Conservation (phyloP, 2,329 filamentous ascomycete species). For the Trichothecium roseum region DNA sequence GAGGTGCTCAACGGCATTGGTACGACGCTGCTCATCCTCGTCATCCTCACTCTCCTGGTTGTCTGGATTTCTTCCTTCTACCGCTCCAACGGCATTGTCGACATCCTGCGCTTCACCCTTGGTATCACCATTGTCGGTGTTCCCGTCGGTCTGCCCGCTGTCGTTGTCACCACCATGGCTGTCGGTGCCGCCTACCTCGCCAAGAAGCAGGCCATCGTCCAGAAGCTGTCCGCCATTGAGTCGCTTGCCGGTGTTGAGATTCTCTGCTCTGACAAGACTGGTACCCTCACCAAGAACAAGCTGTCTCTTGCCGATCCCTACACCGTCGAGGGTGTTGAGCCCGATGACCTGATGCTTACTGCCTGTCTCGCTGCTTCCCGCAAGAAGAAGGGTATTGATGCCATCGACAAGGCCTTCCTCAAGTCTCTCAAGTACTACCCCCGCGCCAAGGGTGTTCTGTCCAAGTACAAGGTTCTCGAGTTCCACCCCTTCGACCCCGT, state of each 20-base stretch:
- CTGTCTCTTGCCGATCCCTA: constrained; percentile 78
- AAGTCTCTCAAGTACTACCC: constrained; percentile 78
- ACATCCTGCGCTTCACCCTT: constrained; percentile 74
- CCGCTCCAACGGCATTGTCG: constrained; percentile 69
- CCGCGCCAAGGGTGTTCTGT: constrained; percentile 66
- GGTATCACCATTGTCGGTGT: constrained; percentile 89
- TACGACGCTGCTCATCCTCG: constrained; percentile 66
- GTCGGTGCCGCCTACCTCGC: constrained; percentile 86
- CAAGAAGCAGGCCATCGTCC: constrained; percentile 87
- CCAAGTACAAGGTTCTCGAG: constrained; percentile 74
- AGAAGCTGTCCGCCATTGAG: constrained; percentile 87
- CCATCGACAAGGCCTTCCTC: constrained; percentile 90
- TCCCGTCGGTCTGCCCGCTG: constrained; percentile 83
- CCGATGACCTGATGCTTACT: constrained; percentile 85
- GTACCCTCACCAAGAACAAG: constrained; percentile 91
- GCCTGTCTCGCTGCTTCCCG: constrained; percentile 81
- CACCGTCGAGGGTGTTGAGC: constrained; percentile 70
- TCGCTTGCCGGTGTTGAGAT: constrained; percentile 88
- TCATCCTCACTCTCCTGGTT: constrained; percentile 68
- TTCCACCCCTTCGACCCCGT: constrained; percentile 88
- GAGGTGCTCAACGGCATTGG: constrained; percentile 84
- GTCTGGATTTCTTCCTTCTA: constrained; percentile 87
- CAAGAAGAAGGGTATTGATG: constrained; percentile 93
- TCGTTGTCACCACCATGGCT: constrained; percentile 92
- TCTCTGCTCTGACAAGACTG: constrained; percentile 90